phyloP scores from a whole-genome alignment of 78 protist species.

The Acrasis kona region DNA sequence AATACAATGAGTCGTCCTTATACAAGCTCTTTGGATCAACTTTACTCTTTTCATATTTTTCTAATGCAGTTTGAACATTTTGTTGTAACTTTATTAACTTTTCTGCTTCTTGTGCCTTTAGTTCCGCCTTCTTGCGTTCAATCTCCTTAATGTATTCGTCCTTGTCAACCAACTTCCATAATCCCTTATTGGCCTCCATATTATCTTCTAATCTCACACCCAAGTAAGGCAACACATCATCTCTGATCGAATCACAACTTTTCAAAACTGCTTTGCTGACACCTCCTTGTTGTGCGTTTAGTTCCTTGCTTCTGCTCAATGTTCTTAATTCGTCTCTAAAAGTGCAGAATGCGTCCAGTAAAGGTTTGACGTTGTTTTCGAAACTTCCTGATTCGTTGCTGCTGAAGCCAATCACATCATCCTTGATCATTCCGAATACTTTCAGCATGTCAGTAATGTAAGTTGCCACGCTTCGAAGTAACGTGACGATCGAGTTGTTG shows the following conservation, averaged over 20 bases:
- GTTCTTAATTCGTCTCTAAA: conserved; percentile 48
- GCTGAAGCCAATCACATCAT: conserved; percentile 20
- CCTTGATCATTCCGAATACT: conserved; percentile 40
- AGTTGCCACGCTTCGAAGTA: not conserved
- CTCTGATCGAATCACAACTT: conserved; percentile 58
- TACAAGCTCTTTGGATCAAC: conserved; percentile 18
- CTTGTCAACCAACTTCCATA: conserved; percentile 46
- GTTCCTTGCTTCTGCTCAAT: conserved; percentile 3
- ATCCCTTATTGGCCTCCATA: not conserved
- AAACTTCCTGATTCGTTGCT: not conserved
- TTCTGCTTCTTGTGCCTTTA: not conserved
- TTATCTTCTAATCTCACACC: conserved; percentile 74
- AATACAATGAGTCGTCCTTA: not conserved
- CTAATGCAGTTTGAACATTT: not conserved
- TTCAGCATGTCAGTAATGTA: conserved; percentile 29
- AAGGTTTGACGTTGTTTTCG: not conserved
- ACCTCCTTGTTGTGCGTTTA: not conserved
- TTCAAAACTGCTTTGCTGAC: conserved; percentile 5
- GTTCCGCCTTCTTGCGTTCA: not conserved
- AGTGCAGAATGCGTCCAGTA: not conserved
- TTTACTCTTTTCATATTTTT: not conserved
- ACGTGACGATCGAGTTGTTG: not conserved
- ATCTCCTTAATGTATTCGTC: conserved; percentile 17
- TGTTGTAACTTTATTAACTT: not conserved
- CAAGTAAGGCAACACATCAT: conserved; percentile 40